Evolutionary conservation across 768 basidiomycete genomes (phyloP).

Genomic region (Macrolepiota fuliginosa): DNA sequence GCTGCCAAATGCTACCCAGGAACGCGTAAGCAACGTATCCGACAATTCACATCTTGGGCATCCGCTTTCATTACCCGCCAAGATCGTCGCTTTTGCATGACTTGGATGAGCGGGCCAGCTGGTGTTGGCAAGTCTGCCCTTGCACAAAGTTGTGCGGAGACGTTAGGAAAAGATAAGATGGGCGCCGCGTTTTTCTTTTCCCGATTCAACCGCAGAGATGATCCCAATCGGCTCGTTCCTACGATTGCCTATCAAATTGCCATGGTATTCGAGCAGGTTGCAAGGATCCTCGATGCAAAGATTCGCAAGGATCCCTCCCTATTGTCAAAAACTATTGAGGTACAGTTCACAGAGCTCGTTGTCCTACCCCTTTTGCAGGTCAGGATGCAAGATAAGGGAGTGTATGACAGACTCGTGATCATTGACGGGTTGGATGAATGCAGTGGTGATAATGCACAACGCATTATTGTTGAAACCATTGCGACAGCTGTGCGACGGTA

Average conservation of each 20-base stretch:
- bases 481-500: not conserved
- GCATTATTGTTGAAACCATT: not conserved
- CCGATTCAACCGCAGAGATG: not conserved
- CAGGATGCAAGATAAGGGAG: not conserved
- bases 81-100: not conserved
- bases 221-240: too few relatives aligned
- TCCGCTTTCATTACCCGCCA: not conserved
- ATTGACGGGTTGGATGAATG: constrained; percentile 6
- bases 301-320: not conserved
- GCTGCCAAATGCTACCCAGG: constrained; percentile 1
- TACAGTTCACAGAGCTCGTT: constrained; percentile 2
- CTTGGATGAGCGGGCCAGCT: not conserved
- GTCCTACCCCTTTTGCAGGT: not conserved
- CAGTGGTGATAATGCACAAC: not conserved
- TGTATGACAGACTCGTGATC: not conserved
- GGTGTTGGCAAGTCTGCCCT: constrained; percentile 2
- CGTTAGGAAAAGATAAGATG: not conserved
- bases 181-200: not conserved
- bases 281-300: not conserved
- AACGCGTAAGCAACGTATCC: constrained; percentile 15
- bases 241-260: too few relatives aligned
- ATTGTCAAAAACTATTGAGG: not conserved
- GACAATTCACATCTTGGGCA: not conserved
- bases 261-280: too few relatives aligned
- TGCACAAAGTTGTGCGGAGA: not conserved